Evolutionary conservation across 2,329 filamentous ascomycete species (phyloP), one percentile per base, ranked within the genome.

Genomic region (Fusarium sororula): DNA sequence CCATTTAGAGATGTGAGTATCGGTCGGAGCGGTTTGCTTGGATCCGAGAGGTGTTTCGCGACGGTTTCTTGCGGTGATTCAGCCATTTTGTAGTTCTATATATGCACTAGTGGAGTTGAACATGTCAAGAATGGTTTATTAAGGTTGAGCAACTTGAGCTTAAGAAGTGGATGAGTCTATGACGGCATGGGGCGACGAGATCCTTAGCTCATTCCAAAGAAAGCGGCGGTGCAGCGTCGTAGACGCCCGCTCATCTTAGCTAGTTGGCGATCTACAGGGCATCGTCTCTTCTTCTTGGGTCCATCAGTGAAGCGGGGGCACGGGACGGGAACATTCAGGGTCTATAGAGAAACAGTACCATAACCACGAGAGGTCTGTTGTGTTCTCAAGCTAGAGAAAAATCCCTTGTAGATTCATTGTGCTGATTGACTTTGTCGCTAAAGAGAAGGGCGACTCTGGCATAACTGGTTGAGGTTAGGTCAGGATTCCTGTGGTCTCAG

Each of bases 1-100:
- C 80, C 81, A 57, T 83, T 83, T 12, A 82, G 68, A 13, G 74
- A 78, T 1, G 81, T 82, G 22, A 81, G 53, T 12, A 81, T 68
- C 1, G 81, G 80, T 38, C 77, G 47, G 7, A 68, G 63, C 13
- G 37, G 53, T 15, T 38, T 59, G 9, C n/a, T 18, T 3, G n/a
- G 32, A 3, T 60, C 45, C 1, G 56, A 51, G 3, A 72, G 18
- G 18, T 73, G 35, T 10, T 48, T 32, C 1, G n/a, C 3, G 1
- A 70, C 26, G 6, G 20, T 28, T 22, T 39, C 30, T 22, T 37
- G 51, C 10, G 32, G 59, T 24, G 45, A 26, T 37, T 39, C 41
- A 5, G 45, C 5, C 67, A 70, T 70, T 44, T 10, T 39, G 20
- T 30, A 4, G 20, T 20, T 41, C 6, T 24, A 45, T 13, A 18